Conservation (phyloP, 257 asterid genomes). For the Lavandula angustifolia region DNA sequence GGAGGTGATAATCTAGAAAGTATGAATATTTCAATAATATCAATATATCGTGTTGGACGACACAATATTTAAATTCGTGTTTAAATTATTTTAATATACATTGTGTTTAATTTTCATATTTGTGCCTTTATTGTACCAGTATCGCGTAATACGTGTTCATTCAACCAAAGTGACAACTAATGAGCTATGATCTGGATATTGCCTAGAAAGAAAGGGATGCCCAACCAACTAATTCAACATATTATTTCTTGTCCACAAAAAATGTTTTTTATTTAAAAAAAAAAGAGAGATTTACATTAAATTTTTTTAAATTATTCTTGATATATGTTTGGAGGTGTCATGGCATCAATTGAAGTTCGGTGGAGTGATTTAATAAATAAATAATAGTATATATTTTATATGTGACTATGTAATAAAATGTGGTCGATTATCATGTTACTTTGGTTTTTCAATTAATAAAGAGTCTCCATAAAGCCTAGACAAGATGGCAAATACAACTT, state of each 20-base stretch:
- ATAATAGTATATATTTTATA: no score
- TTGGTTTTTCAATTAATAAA: background rate
- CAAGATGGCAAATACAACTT: conserved; percentile 28
- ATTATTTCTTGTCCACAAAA: conserved; percentile 10
- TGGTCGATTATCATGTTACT: conserved; percentile 10
- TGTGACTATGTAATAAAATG: no score
- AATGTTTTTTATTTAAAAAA: no score
- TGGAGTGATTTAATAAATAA: background rate
- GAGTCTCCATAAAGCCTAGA: conserved; percentile 25
- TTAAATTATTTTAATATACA: no score
- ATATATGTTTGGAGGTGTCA: background rate
- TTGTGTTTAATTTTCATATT: no score
- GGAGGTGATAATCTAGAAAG: no score
- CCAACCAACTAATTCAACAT: conserved; percentile 15
- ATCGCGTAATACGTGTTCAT: no score
- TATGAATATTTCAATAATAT: no score
- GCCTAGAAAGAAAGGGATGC: conserved; percentile 24
- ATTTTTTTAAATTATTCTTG: background rate
- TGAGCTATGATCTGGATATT: background rate
- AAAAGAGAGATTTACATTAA: background rate
- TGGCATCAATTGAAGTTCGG: background rate
- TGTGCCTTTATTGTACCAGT: no score
- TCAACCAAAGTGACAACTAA: background rate
- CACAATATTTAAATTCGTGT: no score
- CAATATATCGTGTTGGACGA: no score